Evolutionary conservation across 2,329 filamentous ascomycete genomes (phyloP).

Genomic region (Samsoniella hepiali): DNA sequence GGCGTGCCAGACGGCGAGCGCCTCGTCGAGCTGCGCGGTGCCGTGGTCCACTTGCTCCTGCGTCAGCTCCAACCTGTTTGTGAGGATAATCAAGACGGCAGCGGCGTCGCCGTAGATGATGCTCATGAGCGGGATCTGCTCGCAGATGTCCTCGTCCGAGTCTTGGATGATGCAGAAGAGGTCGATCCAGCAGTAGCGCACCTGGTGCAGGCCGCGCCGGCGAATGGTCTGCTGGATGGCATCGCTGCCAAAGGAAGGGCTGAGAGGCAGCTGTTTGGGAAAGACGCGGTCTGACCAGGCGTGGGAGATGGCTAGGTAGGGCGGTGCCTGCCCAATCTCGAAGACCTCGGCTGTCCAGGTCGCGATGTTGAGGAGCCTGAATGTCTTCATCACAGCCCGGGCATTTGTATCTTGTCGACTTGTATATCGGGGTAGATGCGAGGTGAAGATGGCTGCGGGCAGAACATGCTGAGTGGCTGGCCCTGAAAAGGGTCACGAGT

Average conservation of each 20-base stretch:
- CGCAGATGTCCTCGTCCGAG: slow-evolving; percentile 9
- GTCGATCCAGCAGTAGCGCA: slow-evolving; percentile 9
- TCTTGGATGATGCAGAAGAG: slow-evolving; percentile 12
- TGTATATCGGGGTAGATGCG: not conserved
- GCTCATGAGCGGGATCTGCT: slow-evolving; percentile 11
- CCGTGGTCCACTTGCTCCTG: slow-evolving; percentile 4
- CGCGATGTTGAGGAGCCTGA: slow-evolving; percentile 2
- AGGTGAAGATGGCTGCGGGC: not conserved
- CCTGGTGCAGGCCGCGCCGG: not conserved
- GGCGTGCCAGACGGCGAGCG: not conserved
- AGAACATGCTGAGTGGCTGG: too few species aligned
- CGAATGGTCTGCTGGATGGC: slow-evolving; percentile 2
- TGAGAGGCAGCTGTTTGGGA: not conserved
- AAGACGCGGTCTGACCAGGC: slow-evolving; percentile 9
- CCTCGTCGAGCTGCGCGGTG: not conserved
- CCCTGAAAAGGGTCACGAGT: too few species aligned
- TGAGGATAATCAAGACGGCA: slow-evolving; percentile 1
- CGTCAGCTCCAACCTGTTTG: not conserved
- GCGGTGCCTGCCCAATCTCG: slow-evolving; percentile 1
- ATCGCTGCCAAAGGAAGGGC: not conserved
- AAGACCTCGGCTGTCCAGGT: slow-evolving; percentile 5
- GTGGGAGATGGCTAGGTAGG: slow-evolving; percentile 4
- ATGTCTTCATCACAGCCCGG: not conserved
- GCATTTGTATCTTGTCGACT: not conserved
- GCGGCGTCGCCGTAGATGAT: slow-evolving; percentile 5